A percentile compares a stretch with the other conserved stretches of the same genome.
These are phyloP conservation scores for Antitrichia curtipendula DNA, from an alignment of 225 moss, liverwort and hornwort genomes.

Conservation along the genomic window DNA sequence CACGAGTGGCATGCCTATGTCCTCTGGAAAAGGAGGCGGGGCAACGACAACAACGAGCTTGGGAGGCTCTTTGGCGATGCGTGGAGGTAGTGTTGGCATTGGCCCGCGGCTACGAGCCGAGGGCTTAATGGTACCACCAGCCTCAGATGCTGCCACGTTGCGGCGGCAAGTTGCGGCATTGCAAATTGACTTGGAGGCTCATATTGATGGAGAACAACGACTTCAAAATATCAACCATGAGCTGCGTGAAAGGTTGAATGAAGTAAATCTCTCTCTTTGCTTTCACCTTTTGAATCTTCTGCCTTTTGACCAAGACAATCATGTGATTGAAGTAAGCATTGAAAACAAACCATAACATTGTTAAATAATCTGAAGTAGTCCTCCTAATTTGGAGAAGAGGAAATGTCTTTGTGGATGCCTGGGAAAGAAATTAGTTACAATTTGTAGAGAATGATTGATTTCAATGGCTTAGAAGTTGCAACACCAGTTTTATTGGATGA, in stretches of 20 bases:
- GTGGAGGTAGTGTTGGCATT: neutral
- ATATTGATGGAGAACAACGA: slow-evolving; percentile 80
- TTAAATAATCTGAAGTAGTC: too few relatives aligned
- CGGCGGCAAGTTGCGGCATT: slow-evolving; percentile 78
- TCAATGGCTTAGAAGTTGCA: too few relatives aligned
- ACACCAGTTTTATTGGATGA: too few relatives aligned
- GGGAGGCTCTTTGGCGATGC: neutral
- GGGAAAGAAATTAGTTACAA: too few relatives aligned
- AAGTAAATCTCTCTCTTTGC: slow-evolving; percentile 39
- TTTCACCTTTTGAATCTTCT: neutral
- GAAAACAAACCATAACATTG: too few relatives aligned
- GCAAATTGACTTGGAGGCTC: slow-evolving; percentile 83
- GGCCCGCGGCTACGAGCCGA: slow-evolving; percentile 20
- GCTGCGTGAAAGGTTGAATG: slow-evolving; percentile 72
- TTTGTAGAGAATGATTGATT: too few relatives aligned
- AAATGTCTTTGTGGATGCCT: too few relatives aligned
- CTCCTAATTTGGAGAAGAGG: too few relatives aligned
- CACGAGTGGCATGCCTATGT: neutral
- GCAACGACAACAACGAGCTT: neutral
- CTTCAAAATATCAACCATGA: slow-evolving; percentile 86
- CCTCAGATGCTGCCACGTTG: slow-evolving; percentile 75
- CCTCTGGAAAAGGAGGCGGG: neutral
- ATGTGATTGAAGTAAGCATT: neutral
- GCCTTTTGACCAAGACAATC: neutral
- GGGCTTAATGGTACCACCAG: slow-evolving; percentile 84